Percentiles rank a stretch among this genome's conserved stretches.
Evolutionary conservation across 257 asterid species (phyloP).

Genomic region (Fraxinus americana): DNA sequence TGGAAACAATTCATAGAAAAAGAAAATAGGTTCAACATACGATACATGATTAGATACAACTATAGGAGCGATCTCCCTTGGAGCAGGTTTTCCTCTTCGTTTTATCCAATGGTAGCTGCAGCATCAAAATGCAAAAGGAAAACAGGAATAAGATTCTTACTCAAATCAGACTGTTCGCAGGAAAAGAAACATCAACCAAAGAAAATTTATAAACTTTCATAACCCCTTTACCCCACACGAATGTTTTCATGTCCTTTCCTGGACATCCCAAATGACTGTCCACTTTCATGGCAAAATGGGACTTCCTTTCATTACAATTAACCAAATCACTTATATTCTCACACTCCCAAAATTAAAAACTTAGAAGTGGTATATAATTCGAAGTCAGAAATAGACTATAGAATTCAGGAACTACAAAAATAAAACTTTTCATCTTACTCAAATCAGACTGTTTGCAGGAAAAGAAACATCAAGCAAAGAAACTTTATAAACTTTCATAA

Average conservation of each 20-base stretch:
- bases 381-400: neutral
- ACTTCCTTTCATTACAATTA: neutral
- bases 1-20: conserved; percentile 91
- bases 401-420: neutral
- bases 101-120: conserved; percentile 96
- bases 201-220: neutral
- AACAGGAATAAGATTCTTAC: conserved; percentile 20
- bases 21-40: conserved; percentile 90
- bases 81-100: conserved; percentile 91
- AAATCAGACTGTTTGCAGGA: conserved; percentile 1
- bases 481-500: conserved; percentile 2
- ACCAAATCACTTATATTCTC: neutral
- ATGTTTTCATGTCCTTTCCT: conserved; percentile 6
- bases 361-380: neutral
- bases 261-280: neutral
- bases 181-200: neutral
- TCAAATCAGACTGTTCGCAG: conserved; percentile 2
- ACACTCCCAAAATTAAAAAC: neutral
- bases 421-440: neutral
- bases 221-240: conserved; percentile 6
- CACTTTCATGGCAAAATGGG: neutral
- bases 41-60: conserved; percentile 96
- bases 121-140: conserved; percentile 18
- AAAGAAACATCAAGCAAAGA: conserved; percentile 1
- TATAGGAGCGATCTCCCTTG: conserved; percentile 89